These are phyloP conservation scores for Lentinus polychrous DNA, from an alignment of 1,284 basidiomycete genomes.

Conservation along the genomic window DNA sequence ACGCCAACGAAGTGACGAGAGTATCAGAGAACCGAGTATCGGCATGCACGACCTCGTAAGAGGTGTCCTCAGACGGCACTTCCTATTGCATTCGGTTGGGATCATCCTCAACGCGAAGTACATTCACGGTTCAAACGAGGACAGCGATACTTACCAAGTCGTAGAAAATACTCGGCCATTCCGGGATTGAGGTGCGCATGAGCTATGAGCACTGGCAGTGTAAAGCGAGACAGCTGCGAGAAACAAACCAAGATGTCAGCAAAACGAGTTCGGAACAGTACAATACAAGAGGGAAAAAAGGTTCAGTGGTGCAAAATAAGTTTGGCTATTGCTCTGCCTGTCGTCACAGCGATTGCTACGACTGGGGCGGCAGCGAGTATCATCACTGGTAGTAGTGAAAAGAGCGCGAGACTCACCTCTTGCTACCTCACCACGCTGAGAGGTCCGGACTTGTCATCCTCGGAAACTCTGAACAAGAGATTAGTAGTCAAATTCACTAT, in stretches of 20 bases:
- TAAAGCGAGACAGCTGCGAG: background rate
- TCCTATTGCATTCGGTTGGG: constrained; percentile 29
- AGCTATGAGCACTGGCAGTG: background rate
- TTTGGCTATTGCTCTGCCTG: constrained; percentile 30
- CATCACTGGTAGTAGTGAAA: constrained; percentile 18
- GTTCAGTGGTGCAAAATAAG: constrained; percentile 18
- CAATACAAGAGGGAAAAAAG: background rate
- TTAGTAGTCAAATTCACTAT: too few species aligned
- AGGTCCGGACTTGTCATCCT: too few species aligned
- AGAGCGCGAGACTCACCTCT: too few species aligned
- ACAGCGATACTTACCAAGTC: constrained; percentile 5
- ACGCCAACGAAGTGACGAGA: background rate
- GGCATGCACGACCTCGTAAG: constrained; percentile 23
- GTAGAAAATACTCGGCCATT: too few species aligned
- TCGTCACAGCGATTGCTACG: constrained; percentile 27
- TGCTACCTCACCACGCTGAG: too few species aligned
- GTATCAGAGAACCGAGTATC: constrained; percentile 29
- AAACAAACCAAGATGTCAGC: background rate
- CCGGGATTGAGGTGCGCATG: background rate
- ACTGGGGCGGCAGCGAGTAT: constrained; percentile 29
- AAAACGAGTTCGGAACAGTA: background rate
- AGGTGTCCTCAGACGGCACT: constrained; percentile 29
- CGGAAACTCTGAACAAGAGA: too few species aligned
- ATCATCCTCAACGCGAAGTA: constrained; percentile 18
- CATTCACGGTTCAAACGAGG: background rate